Evolutionary conservation across 1,139 yeast species (phyloP).

Genomic region (Geotrichum australiense): DNA sequence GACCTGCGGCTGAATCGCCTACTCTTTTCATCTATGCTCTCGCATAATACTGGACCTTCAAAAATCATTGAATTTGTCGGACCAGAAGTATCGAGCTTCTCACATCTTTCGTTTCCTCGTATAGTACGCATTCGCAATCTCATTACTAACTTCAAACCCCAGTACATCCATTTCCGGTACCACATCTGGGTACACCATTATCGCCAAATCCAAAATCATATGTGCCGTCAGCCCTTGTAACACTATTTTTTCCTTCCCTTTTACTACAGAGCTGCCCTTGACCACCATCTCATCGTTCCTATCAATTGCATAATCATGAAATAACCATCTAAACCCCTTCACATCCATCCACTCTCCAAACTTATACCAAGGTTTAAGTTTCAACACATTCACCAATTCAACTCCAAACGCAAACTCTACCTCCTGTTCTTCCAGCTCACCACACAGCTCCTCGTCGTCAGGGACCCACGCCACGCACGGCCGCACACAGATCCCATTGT

Average conservation of each 20-base stretch:
- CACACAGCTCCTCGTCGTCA: constrained; percentile 23
- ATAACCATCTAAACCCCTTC: constrained; percentile 13
- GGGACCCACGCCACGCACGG: constrained; percentile 67
- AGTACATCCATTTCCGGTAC: constrained; percentile 11
- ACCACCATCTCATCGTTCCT: constrained; percentile 3
- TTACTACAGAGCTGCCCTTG: neutral
- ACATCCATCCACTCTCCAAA: constrained; percentile 7
- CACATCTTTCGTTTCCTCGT: neutral
- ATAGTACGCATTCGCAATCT: constrained; percentile 9
- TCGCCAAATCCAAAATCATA: constrained; percentile 26
- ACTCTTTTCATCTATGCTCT: too few relatives aligned
- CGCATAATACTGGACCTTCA: too few relatives aligned
- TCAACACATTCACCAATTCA: constrained; percentile 21
- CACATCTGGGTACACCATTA: constrained; percentile 6
- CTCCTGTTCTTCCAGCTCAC: constrained; percentile 23
- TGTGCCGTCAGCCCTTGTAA: constrained; percentile 31
- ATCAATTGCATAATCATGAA: constrained; percentile 12
- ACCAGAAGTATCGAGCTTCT: too few relatives aligned
- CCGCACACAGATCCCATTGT: constrained; percentile 69
- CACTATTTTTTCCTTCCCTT: constrained; percentile 2
- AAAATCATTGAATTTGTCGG: too few relatives aligned
- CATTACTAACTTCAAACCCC: constrained; percentile 12
- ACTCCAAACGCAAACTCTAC: constrained; percentile 27
- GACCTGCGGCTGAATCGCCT: too few relatives aligned
- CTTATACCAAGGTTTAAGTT: constrained; percentile 11